These are phyloP conservation scores for Cucurbita ficifolia DNA, from an alignment of 306 rosid genomes.

Conservation along the genomic window DNA sequence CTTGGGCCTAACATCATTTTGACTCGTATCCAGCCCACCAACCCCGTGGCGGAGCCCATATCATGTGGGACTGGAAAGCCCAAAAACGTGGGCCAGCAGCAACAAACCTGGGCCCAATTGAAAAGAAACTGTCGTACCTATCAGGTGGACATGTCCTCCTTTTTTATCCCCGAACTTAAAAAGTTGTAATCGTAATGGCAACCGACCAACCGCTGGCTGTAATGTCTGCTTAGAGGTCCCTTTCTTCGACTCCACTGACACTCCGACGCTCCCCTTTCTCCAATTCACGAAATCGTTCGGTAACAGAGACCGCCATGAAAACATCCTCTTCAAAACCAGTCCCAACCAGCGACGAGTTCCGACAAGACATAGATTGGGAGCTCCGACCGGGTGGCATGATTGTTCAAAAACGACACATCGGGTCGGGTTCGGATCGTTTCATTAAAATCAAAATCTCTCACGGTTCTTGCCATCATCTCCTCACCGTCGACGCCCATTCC, in stretches of 20 bases:
- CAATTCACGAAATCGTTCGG: constrained; percentile 2
- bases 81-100: not conserved
- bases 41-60: too few relatives aligned
- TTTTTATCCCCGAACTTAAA: not conserved
- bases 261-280: not conserved
- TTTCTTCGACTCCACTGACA: constrained; percentile 8
- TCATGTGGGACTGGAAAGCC: not conserved
- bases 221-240: constrained; percentile 25
- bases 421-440: constrained; percentile 12
- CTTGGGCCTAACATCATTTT: too few relatives aligned
- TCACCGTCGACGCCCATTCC: constrained; percentile 36
- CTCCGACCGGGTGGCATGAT: constrained; percentile 69
- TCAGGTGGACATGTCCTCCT: not conserved
- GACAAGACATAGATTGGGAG: constrained; percentile 47
- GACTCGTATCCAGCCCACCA: too few relatives aligned
- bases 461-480: constrained; percentile 36
- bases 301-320: constrained; percentile 22
- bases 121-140: not conserved
- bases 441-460: constrained; percentile 53
- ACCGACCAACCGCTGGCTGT: constrained; percentile 30
- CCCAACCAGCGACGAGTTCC: constrained; percentile 10
- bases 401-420: constrained; percentile 48
- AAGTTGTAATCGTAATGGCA: constrained; percentile 2
- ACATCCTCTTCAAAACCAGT: constrained; percentile 23
- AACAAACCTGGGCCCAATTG: not conserved